A percentile compares a stretch with the other conserved stretches of the same genome.
These are phyloP conservation scores for Bimuria novae-zelandiae DNA, from an alignment of 2,329 filamentous ascomycete genomes.

Conservation along the genomic window DNA sequence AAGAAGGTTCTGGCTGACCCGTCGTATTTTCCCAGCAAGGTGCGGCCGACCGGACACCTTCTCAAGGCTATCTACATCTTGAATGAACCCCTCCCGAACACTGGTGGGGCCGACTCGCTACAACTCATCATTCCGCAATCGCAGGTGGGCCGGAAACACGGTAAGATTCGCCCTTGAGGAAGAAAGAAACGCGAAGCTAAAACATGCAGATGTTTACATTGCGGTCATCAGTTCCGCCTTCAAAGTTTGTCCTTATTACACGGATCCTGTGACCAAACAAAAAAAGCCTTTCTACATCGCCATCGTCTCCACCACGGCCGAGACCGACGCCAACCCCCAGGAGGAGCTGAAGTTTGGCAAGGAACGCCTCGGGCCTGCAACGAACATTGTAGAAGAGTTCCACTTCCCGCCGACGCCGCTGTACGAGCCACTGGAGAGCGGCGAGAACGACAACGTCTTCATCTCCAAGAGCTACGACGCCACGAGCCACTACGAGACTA, in stretches of 20 bases:
- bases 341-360: slow-evolving; percentile 91
- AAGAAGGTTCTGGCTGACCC: slow-evolving; percentile 96
- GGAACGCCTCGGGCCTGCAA: slow-evolving; percentile 78
- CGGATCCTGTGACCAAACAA: slow-evolving; percentile 52
- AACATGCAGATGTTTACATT: slow-evolving; percentile 82
- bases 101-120: slow-evolving; percentile 83
- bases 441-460: slow-evolving; percentile 87
- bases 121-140: slow-evolving; percentile 98
- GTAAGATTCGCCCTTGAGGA: too few species aligned
- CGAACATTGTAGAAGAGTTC: slow-evolving; percentile 92
- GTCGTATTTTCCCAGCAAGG: slow-evolving; percentile 93
- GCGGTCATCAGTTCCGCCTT: slow-evolving; percentile 94
- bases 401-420: slow-evolving; percentile 76
- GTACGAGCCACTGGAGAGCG: slow-evolving; percentile 86
- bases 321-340: slow-evolving; percentile 90
- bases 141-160: slow-evolving; percentile 95
- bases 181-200: too few species aligned
- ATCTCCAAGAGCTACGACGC: slow-evolving; percentile 99
- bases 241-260: slow-evolving; percentile 98
- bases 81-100: slow-evolving; percentile 91
- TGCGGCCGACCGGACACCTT: slow-evolving; percentile 83
- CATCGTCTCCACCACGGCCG: slow-evolving; percentile 96
- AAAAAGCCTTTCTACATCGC: slow-evolving; percentile 70
- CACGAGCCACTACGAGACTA: slow-evolving; percentile 96
- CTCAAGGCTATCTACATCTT: slow-evolving; percentile 97